A percentile compares a stretch with the other conserved stretches of the same genome.
Conservation (phyloP, 257 asterid species). For the Lithospermum erythrorhizon region DNA sequence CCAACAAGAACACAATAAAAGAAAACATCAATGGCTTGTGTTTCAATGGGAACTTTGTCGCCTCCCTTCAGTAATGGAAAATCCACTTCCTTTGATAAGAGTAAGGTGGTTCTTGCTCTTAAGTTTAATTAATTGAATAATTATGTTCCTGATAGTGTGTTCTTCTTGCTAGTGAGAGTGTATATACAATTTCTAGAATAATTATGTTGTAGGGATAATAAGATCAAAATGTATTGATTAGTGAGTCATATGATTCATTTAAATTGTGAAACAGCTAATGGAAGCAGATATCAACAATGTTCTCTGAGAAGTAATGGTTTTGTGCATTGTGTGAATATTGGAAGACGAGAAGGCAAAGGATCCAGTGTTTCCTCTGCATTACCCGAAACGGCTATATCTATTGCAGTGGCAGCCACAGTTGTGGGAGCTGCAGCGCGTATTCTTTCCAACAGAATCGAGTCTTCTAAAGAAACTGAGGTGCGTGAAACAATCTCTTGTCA, state of each 20-base stretch:
- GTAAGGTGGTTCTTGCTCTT: constrained; percentile 18
- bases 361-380: constrained; percentile 30
- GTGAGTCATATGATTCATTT: not conserved
- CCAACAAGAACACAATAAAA: not conserved
- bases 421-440: constrained; percentile 65
- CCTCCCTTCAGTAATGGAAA: not conserved
- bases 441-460: constrained; percentile 39
- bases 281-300: constrained; percentile 7
- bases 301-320: constrained; percentile 14
- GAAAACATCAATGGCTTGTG: not conserved
- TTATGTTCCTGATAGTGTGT: not conserved
- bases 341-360: constrained; percentile 13
- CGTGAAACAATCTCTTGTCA: not conserved
- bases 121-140: not conserved
- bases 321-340: constrained; percentile 11
- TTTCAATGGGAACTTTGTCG: not conserved
- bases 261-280: constrained; percentile 20
- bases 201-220: not conserved
- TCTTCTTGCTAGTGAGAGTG: not conserved
- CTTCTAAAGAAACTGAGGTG: constrained; percentile 39
- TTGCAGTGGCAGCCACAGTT: constrained; percentile 54
- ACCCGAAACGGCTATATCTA: constrained; percentile 59
- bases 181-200: no score
- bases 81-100: constrained; percentile 17
- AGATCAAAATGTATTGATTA: not conserved